Base-by-base conservation (phyloP, 164 flowering plant genomes). In the Akebia trifoliata region DNA sequence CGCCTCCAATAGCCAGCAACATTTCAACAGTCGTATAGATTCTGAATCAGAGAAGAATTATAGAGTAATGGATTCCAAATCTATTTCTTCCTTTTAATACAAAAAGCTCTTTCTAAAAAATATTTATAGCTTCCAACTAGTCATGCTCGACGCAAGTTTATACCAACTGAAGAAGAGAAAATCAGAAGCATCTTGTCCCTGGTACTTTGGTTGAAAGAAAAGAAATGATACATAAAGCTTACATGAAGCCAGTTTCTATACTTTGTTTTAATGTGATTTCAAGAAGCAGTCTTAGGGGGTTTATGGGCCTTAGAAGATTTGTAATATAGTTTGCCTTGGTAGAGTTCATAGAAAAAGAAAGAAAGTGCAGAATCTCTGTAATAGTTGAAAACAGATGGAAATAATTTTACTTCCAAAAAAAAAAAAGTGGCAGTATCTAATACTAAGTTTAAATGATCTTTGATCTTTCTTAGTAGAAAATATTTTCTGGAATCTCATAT, bases 1-100 rank as follows among this genome's bases (percentile, higher is more conserved):
- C 91, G 37, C 61, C 84, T 59, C 66, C 76, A 8, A 59, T 74
- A 29, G 66, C 64, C 54, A 77, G 70, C 69, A 59, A 83, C 70
- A 75, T 76, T 53, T 74, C 85, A 11, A 56, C 76, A 47, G 71
- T 70, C 45, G 65, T 65, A 64, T 78, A 79, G 72, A 48, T 48
- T 64, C 65, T 55, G 66, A 59, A n/a, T 51, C 65, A 52, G 68
- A 54, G 55, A 69, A 57, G 59, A 46, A n/a, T 34, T 54, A 57
- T 49, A 62, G 66, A 61, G 48, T 53, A 56, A 61, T 57, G 52
- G 45, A 54, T 60, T 57, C n/a, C 56, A 55, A 63, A 62, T 55
- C 61, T 38, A 45, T 44, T 56, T 56, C 65, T 57, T 49, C 30
- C 14, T 37, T 54, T 54, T 38, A 39, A 69, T 59, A 65, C 60